phyloP scores from a whole-genome alignment of 306 rosid genomes.

The Cucurbita pepo region DNA sequence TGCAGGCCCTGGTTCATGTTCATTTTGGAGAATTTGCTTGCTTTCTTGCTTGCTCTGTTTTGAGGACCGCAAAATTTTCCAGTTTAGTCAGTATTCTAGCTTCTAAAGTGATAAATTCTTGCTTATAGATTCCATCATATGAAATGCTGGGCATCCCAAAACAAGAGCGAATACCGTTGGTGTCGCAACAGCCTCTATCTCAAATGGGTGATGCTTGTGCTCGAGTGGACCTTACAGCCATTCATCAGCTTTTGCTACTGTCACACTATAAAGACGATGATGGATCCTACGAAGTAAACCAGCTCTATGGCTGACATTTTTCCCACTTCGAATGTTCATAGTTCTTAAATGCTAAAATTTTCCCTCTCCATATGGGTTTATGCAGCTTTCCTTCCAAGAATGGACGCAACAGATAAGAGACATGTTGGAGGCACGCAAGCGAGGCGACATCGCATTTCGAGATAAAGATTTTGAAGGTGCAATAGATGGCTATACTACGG shows the following conservation, averaged over 20 bases:
- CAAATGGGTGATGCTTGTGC: constrained; percentile 64
- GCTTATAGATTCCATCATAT: constrained; percentile 40
- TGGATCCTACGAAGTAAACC: constrained; percentile 53
- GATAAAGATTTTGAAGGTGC: constrained; percentile 52
- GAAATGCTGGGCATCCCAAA: constrained; percentile 60
- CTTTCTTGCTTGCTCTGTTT: not conserved
- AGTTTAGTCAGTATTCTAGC: not conserved
- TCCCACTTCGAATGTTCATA: not conserved
- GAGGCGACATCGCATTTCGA: constrained; percentile 62
- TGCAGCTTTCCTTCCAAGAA: constrained; percentile 69
- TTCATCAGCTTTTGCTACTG: constrained; percentile 57
- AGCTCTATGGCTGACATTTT: not conserved
- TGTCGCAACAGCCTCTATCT: constrained; percentile 47
- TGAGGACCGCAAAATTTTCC: too few relatives aligned
- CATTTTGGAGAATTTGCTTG: not conserved
- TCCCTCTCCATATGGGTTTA: not conserved
- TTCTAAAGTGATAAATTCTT: not conserved
- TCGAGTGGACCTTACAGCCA: constrained; percentile 59
- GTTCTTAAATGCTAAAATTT: not conserved
- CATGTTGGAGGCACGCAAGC: constrained; percentile 60
- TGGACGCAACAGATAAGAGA: constrained; percentile 76
- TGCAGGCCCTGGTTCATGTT: not conserved
- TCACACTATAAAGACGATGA: constrained; percentile 53
- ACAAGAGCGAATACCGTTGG: constrained; percentile 40
- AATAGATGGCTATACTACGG: constrained; percentile 55